Base-by-base conservation (phyloP, 2,329 filamentous ascomycete genomes). In the Domatiomyces catenatus region DNA sequence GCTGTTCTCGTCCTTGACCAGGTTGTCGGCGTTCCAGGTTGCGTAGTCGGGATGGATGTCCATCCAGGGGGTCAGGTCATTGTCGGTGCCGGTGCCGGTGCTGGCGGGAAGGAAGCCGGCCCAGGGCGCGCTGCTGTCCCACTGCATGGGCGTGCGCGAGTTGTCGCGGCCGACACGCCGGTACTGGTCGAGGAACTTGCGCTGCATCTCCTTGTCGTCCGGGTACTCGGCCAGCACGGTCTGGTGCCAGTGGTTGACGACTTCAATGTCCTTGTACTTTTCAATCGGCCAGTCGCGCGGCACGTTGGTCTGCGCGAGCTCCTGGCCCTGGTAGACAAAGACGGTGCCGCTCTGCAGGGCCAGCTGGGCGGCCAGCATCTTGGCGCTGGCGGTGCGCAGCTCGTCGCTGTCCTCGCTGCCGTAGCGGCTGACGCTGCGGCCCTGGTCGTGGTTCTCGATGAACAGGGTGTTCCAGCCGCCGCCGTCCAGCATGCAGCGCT, bases 121-220 rank as follows among this genome's bases (percentile, higher is more conserved):
- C 55, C 80, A 71, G 22, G 22, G 22, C 0, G 67, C 66, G 19
- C 51, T 50, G 0, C 63, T 69, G 50, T 72, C 71, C 82, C 81
- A 86, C 55, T 82, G 79, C 68, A 86, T 77, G 0, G 81, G 81
- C 2, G 77, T 73, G n/a, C 82, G 71, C 6, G 79, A 73, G 60
- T 85, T 77, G 61, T 85, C 81, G 45, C 60, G 50, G 12, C 54
- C 59, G 18, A 60, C 48, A 46, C 44, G 26, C 26, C 54, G 49
- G 26, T 48, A 46, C 26, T 56, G 45, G 15, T 49, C 46, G 42
- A 49, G 45, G 22, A 47, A 44, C 7, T 22, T 26, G 22, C 51
- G 44, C 45, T 48, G 39, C 2, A 32, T 42, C n/a, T 44, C 32
- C 28, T 53, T 48, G 51, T 56, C 51, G 32, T 48, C 28, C 5